Evolutionary conservation across 208 protist genomes (phyloP).

Genomic region (Vickermania ingenoplastis): DNA sequence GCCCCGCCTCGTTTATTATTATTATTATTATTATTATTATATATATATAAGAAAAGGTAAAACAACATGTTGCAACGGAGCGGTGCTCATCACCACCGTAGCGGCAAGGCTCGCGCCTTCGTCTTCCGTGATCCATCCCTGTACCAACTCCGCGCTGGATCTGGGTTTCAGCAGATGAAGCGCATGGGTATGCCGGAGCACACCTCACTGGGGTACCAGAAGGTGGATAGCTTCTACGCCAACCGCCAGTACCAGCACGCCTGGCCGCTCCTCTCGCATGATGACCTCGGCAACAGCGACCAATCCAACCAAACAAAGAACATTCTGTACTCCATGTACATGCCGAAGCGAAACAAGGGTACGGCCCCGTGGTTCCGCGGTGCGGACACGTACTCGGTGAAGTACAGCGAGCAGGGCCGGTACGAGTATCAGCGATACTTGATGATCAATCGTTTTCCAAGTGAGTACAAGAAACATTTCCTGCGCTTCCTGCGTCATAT

Average conservation of each 20-base stretch:
- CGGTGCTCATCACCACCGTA: constrained; percentile 38
- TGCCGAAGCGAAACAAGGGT: constrained; percentile 88
- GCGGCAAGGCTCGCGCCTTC: constrained; percentile 73
- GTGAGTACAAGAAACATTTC: constrained; percentile 88
- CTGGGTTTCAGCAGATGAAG: constrained; percentile 50
- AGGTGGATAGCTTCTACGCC: constrained; percentile 70
- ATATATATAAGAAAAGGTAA: too few species aligned
- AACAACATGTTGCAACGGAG: constrained; percentile 56
- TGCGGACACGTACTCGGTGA: constrained; percentile 86
- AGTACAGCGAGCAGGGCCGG: constrained; percentile 87
- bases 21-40: too few species aligned
- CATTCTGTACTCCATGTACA: constrained; percentile 86
- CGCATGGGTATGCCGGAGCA: constrained; percentile 72
- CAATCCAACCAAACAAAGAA: constrained; percentile 85
- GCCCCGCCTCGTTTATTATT: too few species aligned
- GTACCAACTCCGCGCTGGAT: constrained; percentile 51
- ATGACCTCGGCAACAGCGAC: constrained; percentile 86
- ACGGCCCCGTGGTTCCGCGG: constrained; percentile 87
- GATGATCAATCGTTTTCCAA: constrained; percentile 89
- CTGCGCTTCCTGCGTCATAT: constrained; percentile 75
- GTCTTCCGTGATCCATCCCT: constrained; percentile 74
- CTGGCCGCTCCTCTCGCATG: constrained; percentile 81
- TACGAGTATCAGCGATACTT: constrained; percentile 89
- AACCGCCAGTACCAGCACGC: constrained; percentile 85
- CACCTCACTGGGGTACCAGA: constrained; percentile 39